Evolutionary conservation across 148 eudicot species (phyloP), one percentile per base, ranked within the genome.

Genomic region (Persicaria tinctoria): DNA sequence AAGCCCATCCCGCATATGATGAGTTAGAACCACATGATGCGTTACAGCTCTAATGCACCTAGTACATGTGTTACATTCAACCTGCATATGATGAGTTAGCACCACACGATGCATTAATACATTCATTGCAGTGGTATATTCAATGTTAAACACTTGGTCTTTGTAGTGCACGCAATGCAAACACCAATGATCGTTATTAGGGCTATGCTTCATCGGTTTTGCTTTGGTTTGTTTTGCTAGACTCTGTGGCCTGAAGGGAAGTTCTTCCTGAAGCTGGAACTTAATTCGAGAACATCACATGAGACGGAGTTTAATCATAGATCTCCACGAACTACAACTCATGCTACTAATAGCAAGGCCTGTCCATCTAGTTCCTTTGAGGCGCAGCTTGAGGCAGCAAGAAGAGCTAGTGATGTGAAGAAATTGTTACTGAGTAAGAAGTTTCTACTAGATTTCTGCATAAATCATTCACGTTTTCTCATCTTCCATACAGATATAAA

Each of bases 241-340:
- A 79, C 92, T 79, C 87, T 95, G 8, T 95, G 97, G 97, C 98
- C 97, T 49, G 89, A 82, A 77, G 99, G 96, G 38, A 90, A 77
- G 74, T 95, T 95, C 79, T 95, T 90, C 81, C 81, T 81, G 64
- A 90, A 80, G 79, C 73, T 89, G 74, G 84, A 77, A 68, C 78
- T 85, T 8, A 66, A 72, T 70, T 82, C 75, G 73, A 70, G 73
- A 18, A 78, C 80, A 56, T 66, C 48, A n/a, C 87, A 83, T 74
- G 89, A 82, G 55, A 53, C 41, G 50, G 77, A 81, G 74, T 53
- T 85, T 79, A 84, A 88, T 45, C 74, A 73, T 46, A 79, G 75
- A 79, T 80, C 80, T 74, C 85, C 81, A 54, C 85, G 81, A 82
- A 87, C 78, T 64, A 75, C 89, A 76, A 80, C 83, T 45, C 73